Evolutionary conservation across 2,329 filamentous ascomycete species (phyloP), one percentile per base, ranked within the genome.

Genomic region (Stagonosporopsis cucurbitacearum): DNA sequence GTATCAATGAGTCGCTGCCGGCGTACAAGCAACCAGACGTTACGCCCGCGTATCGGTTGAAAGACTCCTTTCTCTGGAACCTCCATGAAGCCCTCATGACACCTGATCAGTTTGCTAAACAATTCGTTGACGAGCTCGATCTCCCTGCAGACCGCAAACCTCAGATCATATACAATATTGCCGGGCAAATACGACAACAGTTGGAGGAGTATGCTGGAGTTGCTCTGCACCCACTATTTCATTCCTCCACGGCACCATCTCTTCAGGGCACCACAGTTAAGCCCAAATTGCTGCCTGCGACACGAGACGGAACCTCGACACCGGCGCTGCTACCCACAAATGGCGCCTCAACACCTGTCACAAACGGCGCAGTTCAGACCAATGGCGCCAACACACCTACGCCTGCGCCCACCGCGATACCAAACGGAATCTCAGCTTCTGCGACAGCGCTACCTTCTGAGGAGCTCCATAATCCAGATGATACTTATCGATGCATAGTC

Each of bases 21-120:
- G 87, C 92, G 52, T 97, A 96, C 78, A 88, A 88, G 68, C 82
- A 84, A 51, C 89, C 89, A 51, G 94, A 97, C 59, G 78, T 86
- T 58, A 92, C 92, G 13, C 87, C 92, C 0, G 89, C 91, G 3
- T 97, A 92, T 77, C 87, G 95, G 60, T 82, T 99, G 54, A 92
- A 96, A 68, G 95, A 99, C 68, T 89, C 91, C n/a, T 98, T 99
- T 68, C 79, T 97, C 48, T 99, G 95, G 95, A 99, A 99, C 69
- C 82, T 99, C 13, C 94, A 98, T 77, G 95, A 99, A 79, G 90
- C 91, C 0, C 81, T 97, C 55, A 90, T 93, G 47, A 99, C 95
- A 0, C 96, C 95, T 0, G 95, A 99, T 71, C 90, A 96, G 70
- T 99, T 98, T 73, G 95, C 95, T n/a, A 86, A 90, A 66, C 87